Base-by-base conservation (phyloP, 495 filamentous ascomycete genomes). In the Melanomma pulvis-pyrius region DNA sequence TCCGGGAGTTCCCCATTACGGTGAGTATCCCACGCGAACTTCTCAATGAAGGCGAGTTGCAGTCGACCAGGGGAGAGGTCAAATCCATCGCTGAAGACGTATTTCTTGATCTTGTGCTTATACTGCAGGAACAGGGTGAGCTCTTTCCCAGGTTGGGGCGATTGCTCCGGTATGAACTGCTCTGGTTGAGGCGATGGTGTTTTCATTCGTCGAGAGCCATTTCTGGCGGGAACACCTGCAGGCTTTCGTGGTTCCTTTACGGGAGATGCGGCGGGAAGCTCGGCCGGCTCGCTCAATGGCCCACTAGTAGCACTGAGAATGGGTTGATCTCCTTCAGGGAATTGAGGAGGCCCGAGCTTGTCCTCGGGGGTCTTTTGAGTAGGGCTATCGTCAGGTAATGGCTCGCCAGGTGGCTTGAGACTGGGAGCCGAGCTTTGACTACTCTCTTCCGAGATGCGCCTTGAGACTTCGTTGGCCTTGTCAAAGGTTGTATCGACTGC, bases 11-110 rank as follows among this genome's bases (percentile, higher is more conserved):
- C 94, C 24, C 96, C 94, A 73, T 98, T 93, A 70, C 88, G 90
- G 68, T 96, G 93, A 0, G 92, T 96, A 69, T 94, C 97, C 92
- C 96, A 98, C 7, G 92, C 92, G 71, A 98, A 98, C 71, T 97
- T 98, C 68, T 98, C 96, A 69, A 98, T 98, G 75, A 98, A 98
- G n/a, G 93, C 93, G 32, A 98, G 83, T 73, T 98, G 94, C 60
- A 98, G 78, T 12, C 92, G 84, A 11, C 90, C 91, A 58, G 96
- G 87, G 21, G 92, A 92, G 17, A 98, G 80, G 48, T 90, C 92
- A 11, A 87, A 88, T 4, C 92, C 93, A 71, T 93, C 93, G 1
- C 90, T 78, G 12, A 98, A 84, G 8, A 96, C 86, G 73, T 93
- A 96, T 71, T 98, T 98, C 79, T 97, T 97, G 63, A 98, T 94